Evolutionary conservation across 1,284 basidiomycete species (phyloP).

Genomic region (Coniferiporia sulphurascens): DNA sequence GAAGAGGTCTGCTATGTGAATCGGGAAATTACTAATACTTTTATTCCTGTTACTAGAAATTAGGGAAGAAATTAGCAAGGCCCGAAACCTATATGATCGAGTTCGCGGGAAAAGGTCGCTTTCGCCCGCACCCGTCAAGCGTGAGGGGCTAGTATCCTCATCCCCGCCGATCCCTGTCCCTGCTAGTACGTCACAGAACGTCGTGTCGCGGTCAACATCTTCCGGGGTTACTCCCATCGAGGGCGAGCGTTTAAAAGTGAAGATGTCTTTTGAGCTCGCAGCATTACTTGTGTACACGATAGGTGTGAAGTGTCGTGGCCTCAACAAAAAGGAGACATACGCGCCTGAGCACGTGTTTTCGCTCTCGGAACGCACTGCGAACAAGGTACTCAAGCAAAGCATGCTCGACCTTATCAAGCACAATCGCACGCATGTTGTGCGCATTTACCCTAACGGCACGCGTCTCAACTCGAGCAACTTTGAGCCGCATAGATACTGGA

Average conservation of each 20-base stretch:
- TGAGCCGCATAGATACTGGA: conserved; percentile 88
- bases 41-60: conserved; percentile 8
- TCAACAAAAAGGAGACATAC: conserved; percentile 89
- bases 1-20: background rate
- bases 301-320: conserved; percentile 91
- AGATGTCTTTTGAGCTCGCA: conserved; percentile 73
- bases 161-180: background rate
- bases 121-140: conserved; percentile 14
- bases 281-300: conserved; percentile 90
- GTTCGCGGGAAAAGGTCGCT: conserved; percentile 25
- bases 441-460: conserved; percentile 87
- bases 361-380: conserved; percentile 83
- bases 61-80: conserved; percentile 16
- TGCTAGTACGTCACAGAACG: background rate
- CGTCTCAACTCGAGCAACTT: conserved; percentile 87
- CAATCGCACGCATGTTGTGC: conserved; percentile 78
- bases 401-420: conserved; percentile 85
- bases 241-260: conserved; percentile 37
- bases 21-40: background rate
- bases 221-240: conserved; percentile 5
- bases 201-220: conserved; percentile 20
- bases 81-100: conserved; percentile 21
- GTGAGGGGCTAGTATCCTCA: background rate
- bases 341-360: conserved; percentile 90
- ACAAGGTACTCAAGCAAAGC: conserved; percentile 54